These are phyloP conservation scores for Penicillium sp. DNA, from an alignment of 2,329 filamentous ascomycete species.

Conservation along the genomic window DNA sequence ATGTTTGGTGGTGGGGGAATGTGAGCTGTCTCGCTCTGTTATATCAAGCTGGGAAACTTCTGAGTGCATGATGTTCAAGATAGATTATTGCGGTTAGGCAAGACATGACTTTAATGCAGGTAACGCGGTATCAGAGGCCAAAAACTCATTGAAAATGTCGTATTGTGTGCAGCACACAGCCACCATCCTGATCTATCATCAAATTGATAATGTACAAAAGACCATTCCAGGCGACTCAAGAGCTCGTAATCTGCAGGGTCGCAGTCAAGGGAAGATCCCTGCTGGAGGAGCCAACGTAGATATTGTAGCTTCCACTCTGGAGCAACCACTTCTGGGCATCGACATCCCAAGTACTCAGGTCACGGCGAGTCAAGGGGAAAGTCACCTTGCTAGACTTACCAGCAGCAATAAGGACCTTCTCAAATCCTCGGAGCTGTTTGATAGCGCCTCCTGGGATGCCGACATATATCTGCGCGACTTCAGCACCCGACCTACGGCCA, in stretches of 20 bases:
- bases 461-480: conserved; percentile 63
- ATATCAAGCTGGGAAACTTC: conserved; percentile 30
- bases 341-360: conserved; percentile 80
- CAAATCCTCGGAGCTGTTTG: conserved; percentile 72
- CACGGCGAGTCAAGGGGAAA: conserved; percentile 70
- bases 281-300: conserved; percentile 53
- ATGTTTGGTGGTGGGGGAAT: conserved; percentile 52
- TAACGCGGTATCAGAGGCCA: neutral
- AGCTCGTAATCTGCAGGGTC: conserved; percentile 12
- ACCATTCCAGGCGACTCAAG: neutral
- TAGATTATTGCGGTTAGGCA: neutral
- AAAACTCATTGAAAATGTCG: no score
- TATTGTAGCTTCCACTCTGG: conserved; percentile 54
- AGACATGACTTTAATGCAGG: neutral
- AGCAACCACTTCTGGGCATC: conserved; percentile 75
- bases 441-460: conserved; percentile 67
- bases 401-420: conserved; percentile 69
- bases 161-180: neutral
- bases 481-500: conserved; percentile 46
- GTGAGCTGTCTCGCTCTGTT: conserved; percentile 45
- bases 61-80: neutral
- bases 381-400: conserved; percentile 66
- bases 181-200: neutral
- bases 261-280: conserved; percentile 17
- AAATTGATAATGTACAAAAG: neutral